Evolutionary conservation across 768 basidiomycete genomes (phyloP).

Genomic region (Termitomyces sp.): DNA sequence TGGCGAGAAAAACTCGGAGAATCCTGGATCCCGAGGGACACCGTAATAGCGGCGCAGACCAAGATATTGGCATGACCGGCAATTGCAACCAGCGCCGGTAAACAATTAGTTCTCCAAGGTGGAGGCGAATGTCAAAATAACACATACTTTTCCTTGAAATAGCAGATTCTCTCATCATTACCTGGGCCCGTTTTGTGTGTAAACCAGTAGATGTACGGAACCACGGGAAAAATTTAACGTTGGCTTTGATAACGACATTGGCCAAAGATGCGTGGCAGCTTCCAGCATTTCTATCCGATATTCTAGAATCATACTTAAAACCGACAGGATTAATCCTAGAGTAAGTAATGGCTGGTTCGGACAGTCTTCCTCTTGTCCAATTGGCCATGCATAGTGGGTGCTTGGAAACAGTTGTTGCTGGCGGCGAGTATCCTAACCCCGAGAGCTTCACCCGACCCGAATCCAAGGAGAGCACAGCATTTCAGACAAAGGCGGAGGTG

Average conservation of each 20-base stretch:
- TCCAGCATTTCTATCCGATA: background rate
- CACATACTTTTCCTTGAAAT: background rate
- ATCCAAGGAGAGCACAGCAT: background rate
- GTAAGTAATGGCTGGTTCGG: background rate
- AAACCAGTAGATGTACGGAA: background rate
- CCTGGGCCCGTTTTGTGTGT: background rate
- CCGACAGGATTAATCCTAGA: background rate
- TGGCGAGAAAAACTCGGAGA: background rate
- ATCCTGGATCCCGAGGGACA: conserved; percentile 1
- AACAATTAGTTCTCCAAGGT: background rate
- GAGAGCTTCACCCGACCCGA: background rate
- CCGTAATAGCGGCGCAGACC: background rate
- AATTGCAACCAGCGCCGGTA: background rate
- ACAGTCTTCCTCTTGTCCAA: background rate
- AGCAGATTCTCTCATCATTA: background rate
- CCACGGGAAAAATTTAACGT: background rate
- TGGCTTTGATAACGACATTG: background rate
- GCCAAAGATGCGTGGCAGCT: background rate
- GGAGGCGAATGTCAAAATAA: background rate
- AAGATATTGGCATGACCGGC: background rate
- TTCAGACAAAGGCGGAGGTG: conserved; percentile 4
- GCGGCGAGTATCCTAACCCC: background rate
- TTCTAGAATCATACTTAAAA: background rate
- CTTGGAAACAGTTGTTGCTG: background rate
- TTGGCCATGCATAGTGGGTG: background rate